A percentile compares a stretch with the other conserved stretches of the same genome.
These are phyloP conservation scores for Cladosporium sp. DNA, from an alignment of 2,329 filamentous ascomycete species.

Conservation along the genomic window DNA sequence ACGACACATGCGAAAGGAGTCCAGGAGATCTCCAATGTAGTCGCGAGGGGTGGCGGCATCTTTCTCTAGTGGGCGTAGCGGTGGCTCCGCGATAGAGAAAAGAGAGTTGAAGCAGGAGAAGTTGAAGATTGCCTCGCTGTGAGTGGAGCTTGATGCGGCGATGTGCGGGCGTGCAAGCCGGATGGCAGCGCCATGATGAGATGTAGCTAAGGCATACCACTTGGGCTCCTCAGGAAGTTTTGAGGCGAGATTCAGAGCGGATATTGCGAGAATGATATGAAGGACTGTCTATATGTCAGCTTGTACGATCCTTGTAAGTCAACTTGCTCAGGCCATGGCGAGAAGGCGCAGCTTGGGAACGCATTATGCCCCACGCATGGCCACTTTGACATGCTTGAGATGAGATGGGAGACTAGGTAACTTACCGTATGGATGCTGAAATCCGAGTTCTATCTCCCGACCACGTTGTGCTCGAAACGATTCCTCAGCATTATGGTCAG, in stretches of 20 bases:
- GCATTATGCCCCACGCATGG: too few relatives aligned
- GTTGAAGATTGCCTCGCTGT: slow-evolving; percentile 12
- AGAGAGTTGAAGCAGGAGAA: slow-evolving; percentile 16
- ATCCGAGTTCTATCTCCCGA: slow-evolving; percentile 9
- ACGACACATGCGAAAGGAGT: slow-evolving; percentile 5
- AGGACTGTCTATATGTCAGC: neutral
- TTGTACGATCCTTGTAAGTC: too few relatives aligned
- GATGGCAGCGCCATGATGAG: slow-evolving; percentile 14
- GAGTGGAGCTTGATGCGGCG: neutral
- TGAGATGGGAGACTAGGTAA: neutral
- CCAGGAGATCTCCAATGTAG: neutral
- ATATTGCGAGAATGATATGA: slow-evolving; percentile 13
- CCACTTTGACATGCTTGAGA: too few relatives aligned
- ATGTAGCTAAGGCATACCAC: slow-evolving; percentile 10
- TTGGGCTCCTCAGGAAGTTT: slow-evolving; percentile 4
- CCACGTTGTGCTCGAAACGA: slow-evolving; percentile 1
- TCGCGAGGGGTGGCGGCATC: neutral
- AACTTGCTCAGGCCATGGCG: too few relatives aligned
- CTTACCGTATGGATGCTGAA: slow-evolving; percentile 13
- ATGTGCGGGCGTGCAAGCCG: slow-evolving; percentile 14
- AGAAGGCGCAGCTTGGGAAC: too few relatives aligned
- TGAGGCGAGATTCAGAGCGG: slow-evolving; percentile 15
- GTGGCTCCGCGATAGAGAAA: slow-evolving; percentile 12
- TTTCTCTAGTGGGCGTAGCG: neutral
- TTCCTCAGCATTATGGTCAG: neutral